A percentile compares a stretch with the other conserved stretches of the same genome.
Conservation (phyloP, 805 yeast genomes). For the Yamadazyma endophytica region DNA sequence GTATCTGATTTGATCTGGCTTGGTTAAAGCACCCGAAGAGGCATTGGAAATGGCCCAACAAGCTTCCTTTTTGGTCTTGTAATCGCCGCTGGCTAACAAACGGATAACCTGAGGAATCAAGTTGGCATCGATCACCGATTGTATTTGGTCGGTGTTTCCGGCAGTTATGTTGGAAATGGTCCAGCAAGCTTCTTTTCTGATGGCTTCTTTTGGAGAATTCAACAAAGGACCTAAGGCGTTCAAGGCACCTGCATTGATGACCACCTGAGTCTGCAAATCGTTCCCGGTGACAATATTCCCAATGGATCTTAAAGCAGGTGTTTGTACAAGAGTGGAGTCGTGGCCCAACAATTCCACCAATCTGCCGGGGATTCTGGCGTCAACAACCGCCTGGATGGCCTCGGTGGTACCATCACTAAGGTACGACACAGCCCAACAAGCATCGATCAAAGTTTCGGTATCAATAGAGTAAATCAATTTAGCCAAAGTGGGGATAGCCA, state of each 20-base stretch:
- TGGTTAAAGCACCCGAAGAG: slow-evolving; percentile 87
- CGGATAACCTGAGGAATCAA: slow-evolving; percentile 87
- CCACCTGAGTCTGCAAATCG: slow-evolving; percentile 92
- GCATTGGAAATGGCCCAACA: slow-evolving; percentile 99
- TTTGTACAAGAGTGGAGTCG: slow-evolving; percentile 82
- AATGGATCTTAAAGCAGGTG: slow-evolving; percentile 95
- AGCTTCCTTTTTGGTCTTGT: slow-evolving; percentile 96
- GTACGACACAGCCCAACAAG: slow-evolving; percentile 98
- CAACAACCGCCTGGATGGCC: slow-evolving; percentile 95
- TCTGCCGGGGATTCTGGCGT: slow-evolving; percentile 91
- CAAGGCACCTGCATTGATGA: slow-evolving; percentile 88
- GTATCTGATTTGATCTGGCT: slow-evolving; percentile 91
- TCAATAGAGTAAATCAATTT: slow-evolving; percentile 87
- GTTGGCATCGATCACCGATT: slow-evolving; percentile 93
- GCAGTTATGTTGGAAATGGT: slow-evolving; percentile 97
- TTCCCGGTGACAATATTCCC: slow-evolving; percentile 98
- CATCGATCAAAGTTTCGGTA: slow-evolving; percentile 90
- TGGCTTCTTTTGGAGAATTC: slow-evolving; percentile 81
- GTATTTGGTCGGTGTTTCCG: slow-evolving; percentile 92
- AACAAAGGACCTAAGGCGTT: slow-evolving; percentile 79
- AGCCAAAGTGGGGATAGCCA: slow-evolving; percentile 87
- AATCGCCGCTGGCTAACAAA: slow-evolving; percentile 76
- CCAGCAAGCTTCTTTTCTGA: slow-evolving; percentile 98
- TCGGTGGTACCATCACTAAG: slow-evolving; percentile 88
- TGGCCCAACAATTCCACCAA: slow-evolving; percentile 87